A percentile compares a stretch with the other conserved stretches of the same genome.
These are phyloP conservation scores for Trichophyton mentagrophytes DNA, from an alignment of 2,329 filamentous ascomycete genomes.

Conservation along the genomic window DNA sequence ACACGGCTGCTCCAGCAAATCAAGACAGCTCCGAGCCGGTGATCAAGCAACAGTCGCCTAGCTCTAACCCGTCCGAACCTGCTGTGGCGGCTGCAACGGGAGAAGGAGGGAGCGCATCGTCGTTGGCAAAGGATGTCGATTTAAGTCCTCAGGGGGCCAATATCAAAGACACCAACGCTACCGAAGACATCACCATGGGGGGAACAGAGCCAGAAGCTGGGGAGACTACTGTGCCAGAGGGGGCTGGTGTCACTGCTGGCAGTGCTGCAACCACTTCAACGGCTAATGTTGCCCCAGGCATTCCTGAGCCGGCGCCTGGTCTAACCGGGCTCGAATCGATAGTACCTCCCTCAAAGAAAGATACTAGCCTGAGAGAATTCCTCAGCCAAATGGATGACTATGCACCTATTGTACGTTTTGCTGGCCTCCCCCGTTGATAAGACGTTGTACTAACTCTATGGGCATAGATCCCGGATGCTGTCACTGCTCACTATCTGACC, in stretches of 20 bases:
- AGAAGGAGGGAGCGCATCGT: constrained; percentile 3
- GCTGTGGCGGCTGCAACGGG: not conserved
- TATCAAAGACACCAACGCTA: not conserved
- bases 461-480: constrained; percentile 79
- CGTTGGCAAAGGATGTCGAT: constrained; percentile 2
- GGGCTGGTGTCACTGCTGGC: constrained; percentile 12
- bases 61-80: not conserved
- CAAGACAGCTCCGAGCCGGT: not conserved
- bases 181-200: constrained; percentile 13
- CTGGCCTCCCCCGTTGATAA: not conserved
- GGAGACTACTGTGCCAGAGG: constrained; percentile 9
- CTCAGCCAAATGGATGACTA: constrained; percentile 96
- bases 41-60: not conserved
- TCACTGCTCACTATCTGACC: constrained; percentile 96
- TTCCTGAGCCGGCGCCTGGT: constrained; percentile 12
- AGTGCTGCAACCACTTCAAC: not conserved
- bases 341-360: constrained; percentile 63
- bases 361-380: constrained; percentile 84
- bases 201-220: constrained; percentile 11
- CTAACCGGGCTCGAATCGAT: constrained; percentile 38
- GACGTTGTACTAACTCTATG: constrained; percentile 1
- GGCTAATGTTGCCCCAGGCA: constrained; percentile 12
- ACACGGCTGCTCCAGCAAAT: not conserved
- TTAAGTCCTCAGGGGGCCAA: not conserved
- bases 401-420: constrained; percentile 68